Conservation (phyloP, 2,329 filamentous ascomycete genomes). For the Pseudopyrenochaeta lycopersici region DNA sequence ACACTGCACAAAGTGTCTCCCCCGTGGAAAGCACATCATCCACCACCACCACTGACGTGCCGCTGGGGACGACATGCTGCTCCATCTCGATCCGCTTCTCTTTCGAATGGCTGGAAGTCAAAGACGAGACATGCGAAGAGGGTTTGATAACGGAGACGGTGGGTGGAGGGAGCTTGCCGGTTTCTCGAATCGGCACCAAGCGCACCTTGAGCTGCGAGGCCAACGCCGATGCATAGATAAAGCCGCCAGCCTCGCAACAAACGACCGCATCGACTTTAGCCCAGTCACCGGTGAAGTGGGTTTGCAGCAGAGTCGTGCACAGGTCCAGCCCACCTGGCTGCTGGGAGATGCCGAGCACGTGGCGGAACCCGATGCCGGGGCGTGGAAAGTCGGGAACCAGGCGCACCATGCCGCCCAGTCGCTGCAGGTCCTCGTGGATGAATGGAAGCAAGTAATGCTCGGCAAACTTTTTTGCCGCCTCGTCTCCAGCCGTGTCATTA, state of each 20-base stretch:
- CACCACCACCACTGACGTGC: conserved; percentile 62
- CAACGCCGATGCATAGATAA: conserved; percentile 64
- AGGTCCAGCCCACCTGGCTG: conserved; percentile 60
- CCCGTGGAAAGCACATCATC: conserved; percentile 69
- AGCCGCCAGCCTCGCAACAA: conserved; percentile 67
- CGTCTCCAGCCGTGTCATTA: conserved; percentile 58
- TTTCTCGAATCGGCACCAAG: conserved; percentile 63
- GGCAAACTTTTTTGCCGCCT: conserved; percentile 54
- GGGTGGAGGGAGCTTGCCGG: conserved; percentile 68
- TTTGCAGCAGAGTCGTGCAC: conserved; percentile 61
- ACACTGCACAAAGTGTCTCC: conserved; percentile 62
- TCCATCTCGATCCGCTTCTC: conserved; percentile 62
- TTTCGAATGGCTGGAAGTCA: conserved; percentile 21
- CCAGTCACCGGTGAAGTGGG: conserved; percentile 60
- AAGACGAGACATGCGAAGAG: conserved; percentile 64
- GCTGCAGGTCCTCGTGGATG: conserved; percentile 56
- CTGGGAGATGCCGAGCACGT: conserved; percentile 66
- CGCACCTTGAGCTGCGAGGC: conserved; percentile 53
- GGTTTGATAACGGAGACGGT: conserved; percentile 59
- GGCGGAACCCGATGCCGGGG: conserved; percentile 63
- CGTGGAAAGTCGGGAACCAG: conserved; percentile 61
- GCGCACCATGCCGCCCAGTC: conserved; percentile 62
- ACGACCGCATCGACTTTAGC: conserved; percentile 55
- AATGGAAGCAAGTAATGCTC: conserved; percentile 55
- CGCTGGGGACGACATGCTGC: conserved; percentile 50